These are phyloP conservation scores for Hymenoscyphus fructigenus DNA, from an alignment of 2,329 filamentous ascomycete species.

Conservation along the genomic window DNA sequence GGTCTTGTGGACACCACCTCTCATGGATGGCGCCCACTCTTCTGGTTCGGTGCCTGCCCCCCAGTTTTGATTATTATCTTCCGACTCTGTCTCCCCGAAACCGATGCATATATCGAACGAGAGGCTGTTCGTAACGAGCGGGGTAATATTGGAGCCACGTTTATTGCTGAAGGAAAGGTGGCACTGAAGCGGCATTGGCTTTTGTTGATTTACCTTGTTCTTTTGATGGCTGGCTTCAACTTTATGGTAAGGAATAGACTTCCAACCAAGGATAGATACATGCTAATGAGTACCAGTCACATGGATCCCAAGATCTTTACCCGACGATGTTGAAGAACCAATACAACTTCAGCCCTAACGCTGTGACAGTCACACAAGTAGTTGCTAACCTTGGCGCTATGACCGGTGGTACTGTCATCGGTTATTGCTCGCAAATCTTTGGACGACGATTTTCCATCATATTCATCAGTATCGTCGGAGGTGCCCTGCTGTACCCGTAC, in stretches of 20 bases:
- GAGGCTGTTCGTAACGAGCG: slow-evolving; percentile 60
- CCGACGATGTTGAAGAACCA: slow-evolving; percentile 60
- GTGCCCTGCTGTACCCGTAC: slow-evolving; percentile 67
- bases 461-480: slow-evolving; percentile 50
- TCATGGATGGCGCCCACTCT: slow-evolving; percentile 80
- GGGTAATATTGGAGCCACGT: slow-evolving; percentile 63
- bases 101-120: slow-evolving; percentile 67
- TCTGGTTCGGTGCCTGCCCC: slow-evolving; percentile 84
- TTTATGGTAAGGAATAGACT: slow-evolving; percentile 71
- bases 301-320: slow-evolving; percentile 51
- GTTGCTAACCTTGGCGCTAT: slow-evolving; percentile 72
- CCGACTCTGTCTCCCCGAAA: slow-evolving; percentile 77
- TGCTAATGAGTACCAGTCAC: slow-evolving; percentile 31
- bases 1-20: slow-evolving; percentile 73
- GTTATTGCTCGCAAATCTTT: slow-evolving; percentile 66
- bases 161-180: slow-evolving; percentile 74
- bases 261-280: slow-evolving; percentile 46
- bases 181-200: slow-evolving; percentile 80
- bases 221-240: slow-evolving; percentile 90
- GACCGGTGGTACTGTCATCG: slow-evolving; percentile 62
- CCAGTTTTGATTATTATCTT: slow-evolving; percentile 79
- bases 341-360: slow-evolving; percentile 42
- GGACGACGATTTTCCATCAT: slow-evolving; percentile 69
- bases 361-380: slow-evolving; percentile 68
- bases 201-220: slow-evolving; percentile 74